phyloP scores from a whole-genome alignment of 140 eudicot species.

The Anethum foeniculum region DNA sequence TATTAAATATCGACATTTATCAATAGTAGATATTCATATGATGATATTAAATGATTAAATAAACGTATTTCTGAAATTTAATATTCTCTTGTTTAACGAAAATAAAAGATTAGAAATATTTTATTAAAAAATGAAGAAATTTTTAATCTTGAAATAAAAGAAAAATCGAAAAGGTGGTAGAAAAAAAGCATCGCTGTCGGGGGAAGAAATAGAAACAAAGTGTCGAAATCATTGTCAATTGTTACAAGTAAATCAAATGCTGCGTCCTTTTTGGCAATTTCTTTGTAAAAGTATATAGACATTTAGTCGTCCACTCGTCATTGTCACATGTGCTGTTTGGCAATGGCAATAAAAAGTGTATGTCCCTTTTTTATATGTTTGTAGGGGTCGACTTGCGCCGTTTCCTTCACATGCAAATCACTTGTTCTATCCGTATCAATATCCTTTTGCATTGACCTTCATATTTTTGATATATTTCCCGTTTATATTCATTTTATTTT shows the following conservation, averaged over 20 bases:
- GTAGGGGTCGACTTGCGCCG: background rate
- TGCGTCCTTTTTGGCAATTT: background rate
- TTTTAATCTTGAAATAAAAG: no score
- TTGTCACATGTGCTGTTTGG: conserved; percentile 4
- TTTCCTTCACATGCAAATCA: conserved; percentile 4
- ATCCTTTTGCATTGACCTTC: background rate
- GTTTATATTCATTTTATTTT: no score
- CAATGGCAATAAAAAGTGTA: background rate
- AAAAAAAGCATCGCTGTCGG: background rate
- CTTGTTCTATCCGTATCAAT: background rate
- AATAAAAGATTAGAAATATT: no score
- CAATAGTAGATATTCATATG: no score
- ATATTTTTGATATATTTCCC: background rate
- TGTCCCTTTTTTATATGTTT: background rate
- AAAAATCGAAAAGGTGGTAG: no score
- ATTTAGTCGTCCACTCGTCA: background rate
- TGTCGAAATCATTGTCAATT: background rate
- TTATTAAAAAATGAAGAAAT: background rate
- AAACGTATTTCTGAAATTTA: no score
- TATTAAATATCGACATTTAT: no score
- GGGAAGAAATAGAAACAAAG: background rate
- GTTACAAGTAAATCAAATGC: background rate
- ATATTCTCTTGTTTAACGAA: no score
- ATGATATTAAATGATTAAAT: no score
- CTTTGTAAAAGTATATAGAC: background rate